Conservation (phyloP, 331 rosid genomes). For the Arachis monticola region DNA sequence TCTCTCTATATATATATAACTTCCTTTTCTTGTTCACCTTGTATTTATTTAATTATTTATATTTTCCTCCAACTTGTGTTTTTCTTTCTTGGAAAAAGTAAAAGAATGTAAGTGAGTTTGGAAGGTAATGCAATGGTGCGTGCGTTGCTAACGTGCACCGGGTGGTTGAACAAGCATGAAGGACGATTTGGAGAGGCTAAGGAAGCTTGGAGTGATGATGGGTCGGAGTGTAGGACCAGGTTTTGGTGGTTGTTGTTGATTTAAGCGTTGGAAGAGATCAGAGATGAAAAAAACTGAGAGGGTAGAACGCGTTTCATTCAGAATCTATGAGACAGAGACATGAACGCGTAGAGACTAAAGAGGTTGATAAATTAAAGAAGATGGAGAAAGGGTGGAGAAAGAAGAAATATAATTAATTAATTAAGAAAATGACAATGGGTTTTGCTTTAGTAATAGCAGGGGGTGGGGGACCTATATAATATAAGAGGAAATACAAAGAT, state of each 20-base stretch:
- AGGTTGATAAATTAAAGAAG: background rate
- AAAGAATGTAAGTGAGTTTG: conserved; percentile 14
- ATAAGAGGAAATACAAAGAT: conserved; percentile 23
- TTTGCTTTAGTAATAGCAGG: background rate
- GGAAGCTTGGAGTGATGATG: background rate
- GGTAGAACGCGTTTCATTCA: conserved; percentile 37
- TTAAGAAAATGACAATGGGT: conserved; percentile 18
- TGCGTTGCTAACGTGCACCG: conserved; percentile 23
- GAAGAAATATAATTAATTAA: background rate
- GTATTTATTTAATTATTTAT: background rate
- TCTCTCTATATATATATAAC: background rate
- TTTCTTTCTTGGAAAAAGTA: background rate
- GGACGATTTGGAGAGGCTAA: background rate
- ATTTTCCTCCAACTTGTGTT: background rate
- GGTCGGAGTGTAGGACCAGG: background rate
- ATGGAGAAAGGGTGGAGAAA: background rate
- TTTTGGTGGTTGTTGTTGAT: background rate
- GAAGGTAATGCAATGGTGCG: conserved; percentile 21
- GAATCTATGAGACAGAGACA: conserved; percentile 25
- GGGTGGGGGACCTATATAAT: conserved; percentile 20
- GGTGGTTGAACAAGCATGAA: conserved; percentile 13
- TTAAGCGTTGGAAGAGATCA: conserved; percentile 6
- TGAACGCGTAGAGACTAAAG: conserved; percentile 27
- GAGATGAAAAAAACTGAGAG: background rate
- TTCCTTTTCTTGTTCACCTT: background rate